phyloP scores from a whole-genome alignment of 495 filamentous ascomycete species.

The Podospora pseudopauciseta region DNA sequence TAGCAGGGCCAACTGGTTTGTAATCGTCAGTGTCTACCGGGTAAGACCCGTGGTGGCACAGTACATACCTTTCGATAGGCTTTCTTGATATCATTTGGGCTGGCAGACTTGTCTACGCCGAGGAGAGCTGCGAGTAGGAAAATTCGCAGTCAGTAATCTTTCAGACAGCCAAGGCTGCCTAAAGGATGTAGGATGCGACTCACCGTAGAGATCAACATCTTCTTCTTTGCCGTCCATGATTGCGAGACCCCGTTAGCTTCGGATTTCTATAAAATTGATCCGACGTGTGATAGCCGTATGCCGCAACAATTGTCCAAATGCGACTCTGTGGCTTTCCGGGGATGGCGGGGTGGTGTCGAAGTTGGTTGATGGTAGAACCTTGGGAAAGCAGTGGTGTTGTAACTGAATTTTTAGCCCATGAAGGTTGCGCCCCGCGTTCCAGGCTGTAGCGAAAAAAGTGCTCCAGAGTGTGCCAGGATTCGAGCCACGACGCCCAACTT shows the following conservation, averaged over 20 bases:
- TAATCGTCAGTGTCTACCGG: not conserved
- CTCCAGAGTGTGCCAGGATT: not conserved
- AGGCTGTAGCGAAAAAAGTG: not conserved
- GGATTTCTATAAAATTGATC: not conserved
- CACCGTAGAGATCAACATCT: conserved; percentile 68
- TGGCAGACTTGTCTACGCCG: conserved; percentile 63
- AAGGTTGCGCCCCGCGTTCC: not conserved
- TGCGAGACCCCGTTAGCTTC: conserved; percentile 17
- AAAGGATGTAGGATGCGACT: conserved; percentile 21
- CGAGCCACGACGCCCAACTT: not conserved
- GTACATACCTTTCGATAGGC: conserved; percentile 85
- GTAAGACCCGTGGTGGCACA: conserved; percentile 1
- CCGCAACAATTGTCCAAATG: not conserved
- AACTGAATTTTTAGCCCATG: not conserved
- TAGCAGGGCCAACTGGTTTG: conserved; percentile 70
- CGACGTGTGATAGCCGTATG: not conserved
- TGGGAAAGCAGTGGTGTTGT: not conserved
- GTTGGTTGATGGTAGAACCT: not conserved
- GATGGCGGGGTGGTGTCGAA: not conserved
- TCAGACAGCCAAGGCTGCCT: not conserved
- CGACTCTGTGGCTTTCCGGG: not conserved
- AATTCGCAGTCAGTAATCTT: not conserved
- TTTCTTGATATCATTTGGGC: conserved; percentile 86
- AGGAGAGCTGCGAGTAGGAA: conserved; percentile 58
- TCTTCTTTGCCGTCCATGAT: conserved; percentile 42